These are phyloP conservation scores for Penicillium silybi DNA, from an alignment of 495 filamentous ascomycete genomes.

Conservation along the genomic window DNA sequence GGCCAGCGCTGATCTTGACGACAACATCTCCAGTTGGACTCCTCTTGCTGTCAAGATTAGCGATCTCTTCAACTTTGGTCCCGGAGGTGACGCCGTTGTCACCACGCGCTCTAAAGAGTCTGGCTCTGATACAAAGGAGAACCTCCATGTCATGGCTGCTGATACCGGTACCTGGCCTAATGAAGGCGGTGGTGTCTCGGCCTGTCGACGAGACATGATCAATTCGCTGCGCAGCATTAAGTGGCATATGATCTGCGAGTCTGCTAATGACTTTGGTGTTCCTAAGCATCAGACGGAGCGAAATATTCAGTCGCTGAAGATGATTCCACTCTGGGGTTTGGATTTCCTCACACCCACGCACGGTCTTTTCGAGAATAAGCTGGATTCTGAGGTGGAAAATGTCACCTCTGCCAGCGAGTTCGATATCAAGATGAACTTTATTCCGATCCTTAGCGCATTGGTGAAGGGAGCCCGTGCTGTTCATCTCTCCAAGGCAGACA, in stretches of 20 bases:
- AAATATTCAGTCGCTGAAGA: constrained; percentile 61
- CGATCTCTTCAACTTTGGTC: constrained; percentile 61
- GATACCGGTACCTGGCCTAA: constrained; percentile 67
- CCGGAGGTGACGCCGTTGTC: constrained; percentile 54
- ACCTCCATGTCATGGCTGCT: constrained; percentile 58
- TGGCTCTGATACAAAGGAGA: constrained; percentile 48
- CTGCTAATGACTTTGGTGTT: constrained; percentile 61
- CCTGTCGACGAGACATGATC: constrained; percentile 65
- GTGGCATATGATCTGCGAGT: constrained; percentile 65
- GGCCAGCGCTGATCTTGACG: constrained; percentile 58
- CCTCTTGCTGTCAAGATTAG: constrained; percentile 59
- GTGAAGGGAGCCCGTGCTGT: constrained; percentile 56
- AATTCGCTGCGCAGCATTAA: constrained; percentile 58
- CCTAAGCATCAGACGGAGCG: constrained; percentile 64
- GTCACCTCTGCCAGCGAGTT: constrained; percentile 48
- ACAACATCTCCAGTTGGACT: constrained; percentile 55
- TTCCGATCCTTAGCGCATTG: constrained; percentile 57
- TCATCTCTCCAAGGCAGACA: constrained; percentile 45
- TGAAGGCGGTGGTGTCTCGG: constrained; percentile 62
- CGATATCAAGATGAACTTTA: constrained; percentile 59
- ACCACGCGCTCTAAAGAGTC: constrained; percentile 41
- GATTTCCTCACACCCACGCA: constrained; percentile 61
- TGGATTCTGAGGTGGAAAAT: constrained; percentile 59
- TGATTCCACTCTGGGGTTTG: constrained; percentile 64
- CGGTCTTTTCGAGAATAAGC: constrained; percentile 58